These are phyloP conservation scores for Eutrema japonicum DNA, from an alignment of 345 rosid genomes.

Conservation along the genomic window DNA sequence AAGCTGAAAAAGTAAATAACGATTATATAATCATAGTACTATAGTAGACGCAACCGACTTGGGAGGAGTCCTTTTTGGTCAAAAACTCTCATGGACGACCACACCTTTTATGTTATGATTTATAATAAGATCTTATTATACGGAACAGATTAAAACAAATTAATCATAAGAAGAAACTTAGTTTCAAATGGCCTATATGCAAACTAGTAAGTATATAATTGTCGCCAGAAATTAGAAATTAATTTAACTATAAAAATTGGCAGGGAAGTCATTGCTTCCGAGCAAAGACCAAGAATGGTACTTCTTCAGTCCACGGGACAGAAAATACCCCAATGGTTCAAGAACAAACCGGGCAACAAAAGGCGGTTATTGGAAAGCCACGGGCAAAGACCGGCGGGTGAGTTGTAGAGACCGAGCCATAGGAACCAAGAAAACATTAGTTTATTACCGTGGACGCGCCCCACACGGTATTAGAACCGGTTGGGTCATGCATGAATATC, in stretches of 20 bases:
- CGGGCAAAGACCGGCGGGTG: constrained; percentile 92
- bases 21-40: background rate
- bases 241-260: background rate
- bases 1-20: too few relatives aligned
- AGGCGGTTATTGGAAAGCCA: constrained; percentile 98
- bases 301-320: constrained; percentile 94
- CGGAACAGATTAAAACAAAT: background rate
- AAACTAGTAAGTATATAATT: background rate
- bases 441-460: constrained; percentile 95
- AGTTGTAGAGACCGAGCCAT: constrained; percentile 70
- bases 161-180: background rate
- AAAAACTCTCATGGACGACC: constrained; percentile 35
- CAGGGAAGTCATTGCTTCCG: constrained; percentile 87
- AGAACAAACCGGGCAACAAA: constrained; percentile 95
- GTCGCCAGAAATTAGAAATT: background rate
- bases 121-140: background rate
- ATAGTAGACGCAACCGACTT: constrained; percentile 25
- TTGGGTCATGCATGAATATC: constrained; percentile 99
- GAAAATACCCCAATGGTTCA: constrained; percentile 93
- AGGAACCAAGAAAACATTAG: constrained; percentile 94
- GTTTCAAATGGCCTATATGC: background rate
- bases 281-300: constrained; percentile 99
- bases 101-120: constrained; percentile 12
- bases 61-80: constrained; percentile 25
- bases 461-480: constrained; percentile 91